phyloP scores from a whole-genome alignment of 2,329 filamentous ascomycete genomes.

The Teratosphaeria gauchensis region DNA sequence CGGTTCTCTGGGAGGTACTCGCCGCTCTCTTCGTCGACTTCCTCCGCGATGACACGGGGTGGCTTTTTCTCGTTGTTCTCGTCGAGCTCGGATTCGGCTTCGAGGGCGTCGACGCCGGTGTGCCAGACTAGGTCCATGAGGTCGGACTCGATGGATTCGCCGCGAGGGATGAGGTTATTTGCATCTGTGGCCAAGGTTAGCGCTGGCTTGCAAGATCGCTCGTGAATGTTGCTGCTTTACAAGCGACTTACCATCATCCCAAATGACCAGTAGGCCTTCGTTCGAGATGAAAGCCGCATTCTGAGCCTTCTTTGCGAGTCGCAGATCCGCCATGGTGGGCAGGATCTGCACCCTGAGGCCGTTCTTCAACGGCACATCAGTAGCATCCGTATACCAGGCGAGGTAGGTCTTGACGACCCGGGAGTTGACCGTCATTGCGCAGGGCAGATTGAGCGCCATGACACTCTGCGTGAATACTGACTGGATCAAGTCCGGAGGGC shows the following conservation, averaged over 20 bases:
- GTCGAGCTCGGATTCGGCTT: slow-evolving; percentile 42
- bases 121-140: slow-evolving; percentile 60
- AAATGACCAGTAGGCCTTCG: slow-evolving; percentile 63
- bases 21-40: slow-evolving; percentile 64
- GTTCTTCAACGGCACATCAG: slow-evolving; percentile 67
- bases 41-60: slow-evolving; percentile 38
- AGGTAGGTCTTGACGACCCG: slow-evolving; percentile 70
- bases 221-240: neutral
- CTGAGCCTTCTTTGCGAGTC: slow-evolving; percentile 64
- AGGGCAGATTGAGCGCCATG: slow-evolving; percentile 63
- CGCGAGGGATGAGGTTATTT: slow-evolving; percentile 57
- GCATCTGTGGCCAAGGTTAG: slow-evolving; percentile 35
- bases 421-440: slow-evolving; percentile 72
- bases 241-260: slow-evolving; percentile 54
- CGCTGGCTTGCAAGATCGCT: neutral
- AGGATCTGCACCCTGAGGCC: slow-evolving; percentile 69
- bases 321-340: slow-evolving; percentile 60
- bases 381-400: slow-evolving; percentile 60
- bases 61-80: slow-evolving; percentile 43
- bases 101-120: slow-evolving; percentile 43
- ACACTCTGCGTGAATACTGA: slow-evolving; percentile 57
- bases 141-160: slow-evolving; percentile 63
- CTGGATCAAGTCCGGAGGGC: slow-evolving; percentile 53
- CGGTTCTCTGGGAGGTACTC: slow-evolving; percentile 55
- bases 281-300: slow-evolving; percentile 70